Percentiles rank a stretch among this genome's conserved stretches.
phyloP scores from a whole-genome alignment of 352 stramenopile species.

The Lagenidium sp. region DNA sequence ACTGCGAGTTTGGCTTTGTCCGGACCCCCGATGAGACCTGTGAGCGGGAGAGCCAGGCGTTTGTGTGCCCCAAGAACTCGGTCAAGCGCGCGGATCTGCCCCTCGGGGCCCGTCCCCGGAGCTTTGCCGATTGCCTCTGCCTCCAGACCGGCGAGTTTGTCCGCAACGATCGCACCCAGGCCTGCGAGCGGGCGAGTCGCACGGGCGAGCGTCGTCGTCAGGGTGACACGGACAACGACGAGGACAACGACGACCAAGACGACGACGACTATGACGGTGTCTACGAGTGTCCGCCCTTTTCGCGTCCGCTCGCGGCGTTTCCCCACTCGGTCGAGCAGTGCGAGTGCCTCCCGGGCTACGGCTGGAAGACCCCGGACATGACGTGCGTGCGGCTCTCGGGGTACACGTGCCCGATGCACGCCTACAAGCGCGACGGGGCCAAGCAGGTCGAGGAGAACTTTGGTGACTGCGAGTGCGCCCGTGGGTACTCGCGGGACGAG shows the following conservation, averaged over 20 bases:
- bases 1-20: constrained; percentile 68
- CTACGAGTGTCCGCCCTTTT: constrained; percentile 57
- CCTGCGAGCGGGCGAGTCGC: constrained; percentile 22
- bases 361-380: constrained; percentile 67
- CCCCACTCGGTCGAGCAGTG: constrained; percentile 69
- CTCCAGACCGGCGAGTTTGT: constrained; percentile 25
- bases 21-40: constrained; percentile 32
- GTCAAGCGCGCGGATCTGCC: constrained; percentile 26
- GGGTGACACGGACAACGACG: constrained; percentile 14
- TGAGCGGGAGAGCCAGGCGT: constrained; percentile 39
- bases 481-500: constrained; percentile 63
- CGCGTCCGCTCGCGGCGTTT: constrained; percentile 32
- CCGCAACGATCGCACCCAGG: constrained; percentile 49
- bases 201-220: constrained; percentile 16
- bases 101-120: constrained; percentile 24
- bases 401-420: constrained; percentile 54
- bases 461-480: constrained; percentile 57
- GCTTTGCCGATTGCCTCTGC: constrained; percentile 76
- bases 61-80: constrained; percentile 56
- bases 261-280: neutral
- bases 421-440: constrained; percentile 25
- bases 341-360: constrained; percentile 62
- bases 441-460: constrained; percentile 36
- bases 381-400: constrained; percentile 37
- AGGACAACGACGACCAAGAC: constrained; percentile 7